phyloP scores from a whole-genome alignment of 257 asterid genomes.

The Plectranthus barbatus region DNA sequence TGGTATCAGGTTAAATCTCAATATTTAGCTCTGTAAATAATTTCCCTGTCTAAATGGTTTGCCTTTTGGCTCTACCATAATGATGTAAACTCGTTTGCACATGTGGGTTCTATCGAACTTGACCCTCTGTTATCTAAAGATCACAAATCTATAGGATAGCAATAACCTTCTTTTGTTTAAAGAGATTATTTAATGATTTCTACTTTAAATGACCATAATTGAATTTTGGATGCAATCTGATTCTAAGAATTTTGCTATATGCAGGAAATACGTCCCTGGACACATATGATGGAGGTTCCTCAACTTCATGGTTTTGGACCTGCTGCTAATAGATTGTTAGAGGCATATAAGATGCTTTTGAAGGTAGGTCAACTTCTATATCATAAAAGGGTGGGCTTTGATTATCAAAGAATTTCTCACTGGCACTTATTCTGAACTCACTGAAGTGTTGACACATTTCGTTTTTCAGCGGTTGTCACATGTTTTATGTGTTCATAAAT shows the following conservation, averaged over 20 bases:
- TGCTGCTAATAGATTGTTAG: constrained; percentile 89
- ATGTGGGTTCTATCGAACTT: not conserved
- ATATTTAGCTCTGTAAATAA: not conserved
- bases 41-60: not conserved
- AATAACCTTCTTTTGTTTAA: too few relatives aligned
- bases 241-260: constrained; percentile 11
- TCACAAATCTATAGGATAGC: too few relatives aligned
- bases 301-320: constrained; percentile 99
- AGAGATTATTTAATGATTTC: too few relatives aligned
- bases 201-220: not conserved
- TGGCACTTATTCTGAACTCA: not conserved
- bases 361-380: constrained; percentile 45
- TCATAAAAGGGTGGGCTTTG: constrained; percentile 3
- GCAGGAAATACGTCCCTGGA: constrained; percentile 99
- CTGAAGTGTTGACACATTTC: not conserved
- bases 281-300: constrained; percentile 99
- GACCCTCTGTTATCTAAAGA: not conserved
- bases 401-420: too few relatives aligned
- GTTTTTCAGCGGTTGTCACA: not conserved
- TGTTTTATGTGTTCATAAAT: not conserved
- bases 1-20: not conserved
- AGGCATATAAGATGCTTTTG: constrained; percentile 95
- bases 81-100: not conserved
- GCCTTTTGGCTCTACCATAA: not conserved
- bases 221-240: not conserved